Percentiles rank a stretch among this genome's conserved stretches.
phyloP scores from a whole-genome alignment of 2,329 filamentous ascomycete genomes.

The Thelonectria olida region DNA sequence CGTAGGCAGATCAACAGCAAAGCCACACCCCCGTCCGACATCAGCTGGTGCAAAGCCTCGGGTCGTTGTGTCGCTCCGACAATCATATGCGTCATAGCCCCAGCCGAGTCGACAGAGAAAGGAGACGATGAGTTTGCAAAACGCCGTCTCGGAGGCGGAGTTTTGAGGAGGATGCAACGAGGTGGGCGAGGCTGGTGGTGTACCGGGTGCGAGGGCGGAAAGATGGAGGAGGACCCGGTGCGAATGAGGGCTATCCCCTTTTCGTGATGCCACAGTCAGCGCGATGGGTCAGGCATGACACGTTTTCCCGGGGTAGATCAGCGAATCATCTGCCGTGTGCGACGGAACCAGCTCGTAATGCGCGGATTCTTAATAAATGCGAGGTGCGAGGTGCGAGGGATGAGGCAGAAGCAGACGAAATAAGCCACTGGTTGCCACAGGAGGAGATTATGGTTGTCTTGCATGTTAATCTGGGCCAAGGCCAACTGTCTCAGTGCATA shows the following conservation, averaged over 20 bases:
- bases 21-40: not conserved
- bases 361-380: too few relatives aligned
- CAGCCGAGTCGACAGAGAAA: not conserved
- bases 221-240: too few relatives aligned
- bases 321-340: not conserved
- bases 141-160: slow-evolving; percentile 5
- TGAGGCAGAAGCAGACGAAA: too few relatives aligned
- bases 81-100: not conserved
- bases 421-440: too few relatives aligned
- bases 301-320: slow-evolving; percentile 7
- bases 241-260: not conserved
- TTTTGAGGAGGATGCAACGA: not conserved
- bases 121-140: not conserved
- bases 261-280: slow-evolving; percentile 1
- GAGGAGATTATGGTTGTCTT: not conserved
- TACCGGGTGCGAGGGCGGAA: not conserved
- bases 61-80: not conserved
- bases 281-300: not conserved
- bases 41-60: not conserved
- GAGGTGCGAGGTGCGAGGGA: too few relatives aligned
- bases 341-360: not conserved
- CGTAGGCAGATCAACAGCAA: not conserved
- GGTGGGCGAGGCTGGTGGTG: not conserved
- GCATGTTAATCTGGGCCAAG: not conserved
- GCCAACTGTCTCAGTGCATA: too few relatives aligned